Evolutionary conservation across 2,329 filamentous ascomycete genomes (phyloP).

Genomic region (Colletotrichum ledebouriae): DNA sequence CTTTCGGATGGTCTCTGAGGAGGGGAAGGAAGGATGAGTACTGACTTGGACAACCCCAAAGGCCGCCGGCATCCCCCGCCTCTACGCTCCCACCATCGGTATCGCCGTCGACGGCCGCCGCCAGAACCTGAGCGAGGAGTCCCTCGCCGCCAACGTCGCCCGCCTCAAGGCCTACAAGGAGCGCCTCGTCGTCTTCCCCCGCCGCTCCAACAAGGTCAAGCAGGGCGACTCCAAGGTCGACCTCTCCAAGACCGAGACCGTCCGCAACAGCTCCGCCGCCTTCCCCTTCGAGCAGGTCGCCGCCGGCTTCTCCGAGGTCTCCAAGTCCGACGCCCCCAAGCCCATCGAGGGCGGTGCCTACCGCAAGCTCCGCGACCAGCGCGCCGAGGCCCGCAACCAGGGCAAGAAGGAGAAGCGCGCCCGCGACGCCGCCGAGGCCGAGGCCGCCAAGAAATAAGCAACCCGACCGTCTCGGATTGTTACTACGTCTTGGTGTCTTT

Average conservation of each 20-base stretch:
- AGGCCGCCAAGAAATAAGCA: conserved; percentile 87
- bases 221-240: conserved; percentile 92
- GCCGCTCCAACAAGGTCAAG: conserved; percentile 94
- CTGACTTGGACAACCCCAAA: conserved; percentile 53
- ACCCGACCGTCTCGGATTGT: neutral
- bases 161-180: conserved; percentile 98
- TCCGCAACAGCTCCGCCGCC: conserved; percentile 66
- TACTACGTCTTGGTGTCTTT: conserved; percentile 27
- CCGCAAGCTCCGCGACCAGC: conserved; percentile 85
- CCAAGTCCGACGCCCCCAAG: conserved; percentile 84
- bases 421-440: conserved; percentile 88
- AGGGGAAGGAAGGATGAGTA: neutral
- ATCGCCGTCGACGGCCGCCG: conserved; percentile 97
- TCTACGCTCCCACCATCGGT: conserved; percentile 94
- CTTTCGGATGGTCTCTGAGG: neutral
- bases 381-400: conserved; percentile 83
- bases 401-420: conserved; percentile 94
- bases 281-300: conserved; percentile 81
- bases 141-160: conserved; percentile 92
- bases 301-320: conserved; percentile 79
- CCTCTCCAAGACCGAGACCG: conserved; percentile 73
- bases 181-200: conserved; percentile 97
- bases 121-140: conserved; percentile 97
- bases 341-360: conserved; percentile 86
- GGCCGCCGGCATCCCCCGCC: conserved; percentile 96